Evolutionary conservation across 208 protist species (phyloP), one percentile per base, ranked within the genome.

Genomic region (Acanthamoeba royreba): DNA sequence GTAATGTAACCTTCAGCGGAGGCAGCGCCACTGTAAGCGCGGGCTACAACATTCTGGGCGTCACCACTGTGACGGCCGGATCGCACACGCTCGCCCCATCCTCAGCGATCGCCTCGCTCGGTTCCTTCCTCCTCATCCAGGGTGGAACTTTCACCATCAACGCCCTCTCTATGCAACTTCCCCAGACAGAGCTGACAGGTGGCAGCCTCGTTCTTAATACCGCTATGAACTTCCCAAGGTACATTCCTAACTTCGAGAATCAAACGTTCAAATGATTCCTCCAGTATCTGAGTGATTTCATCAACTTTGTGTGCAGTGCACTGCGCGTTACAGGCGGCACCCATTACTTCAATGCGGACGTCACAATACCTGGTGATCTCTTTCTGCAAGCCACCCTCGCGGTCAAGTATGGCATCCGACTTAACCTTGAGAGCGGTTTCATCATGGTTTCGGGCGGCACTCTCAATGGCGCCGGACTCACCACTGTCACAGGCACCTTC

Each of bases 121-220:
- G 53, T 7, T 43, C 47, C 9, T 45, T 45, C 19, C 47, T 90
- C 35, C 15, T 90, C 25, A 31, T 90, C 17, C 28, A 90, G 40
- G 83, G 83, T 52, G 49, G 83, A 45, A 38, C 33, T 17, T 52
- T 90, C 83, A 90, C 49, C 19, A 33, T 90, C 49, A 90, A 90
- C 83, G 55, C 83, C 25, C 83, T 90, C 28, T 90, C 83, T 0
- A 52, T 43, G 47, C 55, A 61, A n/a, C 49, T 90, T 15, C 83
- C 83, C 5, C 19, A 43, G 22, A 90, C 83, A 19, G 22, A 31
- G 3, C 83, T 90, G 31, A 9, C 43, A 17, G 83, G 83, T 22
- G 83, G 83, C 49, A 90, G 83, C n/a, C 83, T 90, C 49, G 55
- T 90, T 2, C 55, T 90, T 9, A 90, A 90, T 52, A 90, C 83